Percentiles rank a stretch among this genome's conserved stretches.
Conservation (phyloP, 2,329 filamentous ascomycete species). For the Bertia moriformis region DNA sequence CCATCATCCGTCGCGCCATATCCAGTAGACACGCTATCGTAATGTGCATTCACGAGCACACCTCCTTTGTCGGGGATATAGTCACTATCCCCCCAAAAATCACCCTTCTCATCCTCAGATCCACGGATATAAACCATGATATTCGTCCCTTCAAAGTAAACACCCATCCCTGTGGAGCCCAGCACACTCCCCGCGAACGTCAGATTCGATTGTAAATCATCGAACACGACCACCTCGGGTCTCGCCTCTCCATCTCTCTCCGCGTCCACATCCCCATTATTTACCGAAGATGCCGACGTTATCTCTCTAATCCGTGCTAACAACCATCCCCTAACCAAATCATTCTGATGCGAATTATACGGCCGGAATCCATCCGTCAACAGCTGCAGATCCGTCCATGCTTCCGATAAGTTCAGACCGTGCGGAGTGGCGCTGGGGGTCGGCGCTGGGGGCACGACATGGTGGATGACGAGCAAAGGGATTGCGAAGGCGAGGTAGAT, state of each 20-base stretch:
- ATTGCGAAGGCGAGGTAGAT: conserved; percentile 68
- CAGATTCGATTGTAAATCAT: conserved; percentile 66
- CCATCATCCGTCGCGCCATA: conserved; percentile 92
- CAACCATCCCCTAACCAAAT: conserved; percentile 64
- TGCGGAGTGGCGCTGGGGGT: conserved; percentile 29
- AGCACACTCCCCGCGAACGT: conserved; percentile 41
- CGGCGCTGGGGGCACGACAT: conserved; percentile 58
- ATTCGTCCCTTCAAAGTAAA: conserved; percentile 88
- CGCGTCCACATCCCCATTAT: no score
- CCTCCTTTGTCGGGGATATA: conserved; percentile 48
- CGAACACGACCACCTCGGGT: conserved; percentile 51
- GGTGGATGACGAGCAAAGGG: conserved; percentile 59
- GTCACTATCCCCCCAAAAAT: conserved; percentile 53
- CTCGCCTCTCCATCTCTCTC: conserved; percentile 5
- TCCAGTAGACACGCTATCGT: conserved; percentile 75
- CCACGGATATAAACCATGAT: conserved; percentile 85
- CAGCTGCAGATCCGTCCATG: conserved; percentile 69
- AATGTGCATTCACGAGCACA: conserved; percentile 87
- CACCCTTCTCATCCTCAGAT: conserved; percentile 53
- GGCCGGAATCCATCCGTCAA: conserved; percentile 70
- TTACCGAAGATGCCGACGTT: conserved; percentile 7
- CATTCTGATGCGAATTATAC: conserved; percentile 75
- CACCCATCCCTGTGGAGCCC: conserved; percentile 21
- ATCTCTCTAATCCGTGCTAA: conserved; percentile 57
- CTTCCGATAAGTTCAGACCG: conserved; percentile 69